These are phyloP conservation scores for Phaseolus lunatus DNA, from an alignment of 306 rosid species.

Conservation along the genomic window DNA sequence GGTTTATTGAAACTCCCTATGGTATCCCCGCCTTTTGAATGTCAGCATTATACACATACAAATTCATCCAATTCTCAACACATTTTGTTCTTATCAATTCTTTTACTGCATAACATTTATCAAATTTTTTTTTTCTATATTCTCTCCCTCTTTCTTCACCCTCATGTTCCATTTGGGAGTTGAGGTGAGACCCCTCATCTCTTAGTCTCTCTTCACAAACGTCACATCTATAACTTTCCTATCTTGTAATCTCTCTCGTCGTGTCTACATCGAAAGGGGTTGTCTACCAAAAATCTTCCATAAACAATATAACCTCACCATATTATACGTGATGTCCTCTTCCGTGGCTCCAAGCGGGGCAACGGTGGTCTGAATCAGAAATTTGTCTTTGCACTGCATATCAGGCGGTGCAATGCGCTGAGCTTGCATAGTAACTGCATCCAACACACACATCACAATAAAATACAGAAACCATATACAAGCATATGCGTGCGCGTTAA, in stretches of 20 bases:
- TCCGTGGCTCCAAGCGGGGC: slow-evolving; percentile 74
- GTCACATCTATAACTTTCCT: neutral
- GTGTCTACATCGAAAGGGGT: neutral
- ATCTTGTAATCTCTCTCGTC: neutral
- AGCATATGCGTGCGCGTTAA: neutral
- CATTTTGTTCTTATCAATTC: neutral
- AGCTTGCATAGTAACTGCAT: slow-evolving; percentile 95
- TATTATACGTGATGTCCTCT: slow-evolving; percentile 69
- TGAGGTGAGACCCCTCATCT: neutral
- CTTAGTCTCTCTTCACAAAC: neutral
- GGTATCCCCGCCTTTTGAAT: neutral
- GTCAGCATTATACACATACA: neutral
- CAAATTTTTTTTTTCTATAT: neutral
- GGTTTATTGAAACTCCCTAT: neutral
- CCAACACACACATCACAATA: slow-evolving; percentile 2
- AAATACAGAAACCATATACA: neutral
- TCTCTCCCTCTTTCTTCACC: neutral
- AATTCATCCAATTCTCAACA: neutral
- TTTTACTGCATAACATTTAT: neutral
- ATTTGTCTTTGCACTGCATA: slow-evolving; percentile 91
- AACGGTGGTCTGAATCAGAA: slow-evolving; percentile 76
- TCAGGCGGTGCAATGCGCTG: slow-evolving; percentile 76
- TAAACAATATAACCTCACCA: slow-evolving; percentile 54
- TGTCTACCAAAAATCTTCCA: neutral
- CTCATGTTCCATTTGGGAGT: neutral